Conservation (phyloP, 306 rosid genomes). For the Acacia confusa region DNA sequence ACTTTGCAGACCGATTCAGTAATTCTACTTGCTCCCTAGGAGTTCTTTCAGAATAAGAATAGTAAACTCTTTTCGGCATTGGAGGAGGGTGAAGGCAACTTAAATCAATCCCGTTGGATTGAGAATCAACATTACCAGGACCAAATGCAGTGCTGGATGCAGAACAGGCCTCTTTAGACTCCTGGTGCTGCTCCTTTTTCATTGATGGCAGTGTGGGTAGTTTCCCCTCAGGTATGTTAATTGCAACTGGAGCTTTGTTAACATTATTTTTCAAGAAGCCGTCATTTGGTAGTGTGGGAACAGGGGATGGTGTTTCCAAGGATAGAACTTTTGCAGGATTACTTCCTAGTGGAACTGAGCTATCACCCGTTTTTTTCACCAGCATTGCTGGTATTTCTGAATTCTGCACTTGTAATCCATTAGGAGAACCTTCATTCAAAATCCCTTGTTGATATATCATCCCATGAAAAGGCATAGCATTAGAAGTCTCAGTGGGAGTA, state of each 20-base stretch:
- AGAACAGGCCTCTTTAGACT: conserved; percentile 34
- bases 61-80: conserved; percentile 52
- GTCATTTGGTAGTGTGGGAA: conserved; percentile 36
- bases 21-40: conserved; percentile 67
- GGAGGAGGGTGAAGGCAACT: conserved; percentile 47
- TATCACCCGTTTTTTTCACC: conserved; percentile 38
- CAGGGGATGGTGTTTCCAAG: conserved; percentile 28
- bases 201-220: conserved; percentile 31
- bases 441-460: conserved; percentile 40
- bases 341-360: conserved; percentile 42
- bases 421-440: conserved; percentile 33
- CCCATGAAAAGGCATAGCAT: conserved; percentile 33
- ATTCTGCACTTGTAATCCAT: conserved; percentile 38
- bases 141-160: conserved; percentile 42
- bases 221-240: conserved; percentile 35
- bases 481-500: conserved; percentile 32
- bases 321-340: conserved; percentile 33
- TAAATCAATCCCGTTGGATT: conserved; percentile 44
- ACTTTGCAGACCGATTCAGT: conserved; percentile 58
- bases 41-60: conserved; percentile 47
- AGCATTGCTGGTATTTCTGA: conserved; percentile 36
- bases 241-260: conserved; percentile 32
- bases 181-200: conserved; percentile 42
- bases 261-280: conserved; percentile 28
- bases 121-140: conserved; percentile 44